Evolutionary conservation across 306 rosid genomes (phyloP), one percentile per base, ranked within the genome.

Genomic region (Castanea crenata): DNA sequence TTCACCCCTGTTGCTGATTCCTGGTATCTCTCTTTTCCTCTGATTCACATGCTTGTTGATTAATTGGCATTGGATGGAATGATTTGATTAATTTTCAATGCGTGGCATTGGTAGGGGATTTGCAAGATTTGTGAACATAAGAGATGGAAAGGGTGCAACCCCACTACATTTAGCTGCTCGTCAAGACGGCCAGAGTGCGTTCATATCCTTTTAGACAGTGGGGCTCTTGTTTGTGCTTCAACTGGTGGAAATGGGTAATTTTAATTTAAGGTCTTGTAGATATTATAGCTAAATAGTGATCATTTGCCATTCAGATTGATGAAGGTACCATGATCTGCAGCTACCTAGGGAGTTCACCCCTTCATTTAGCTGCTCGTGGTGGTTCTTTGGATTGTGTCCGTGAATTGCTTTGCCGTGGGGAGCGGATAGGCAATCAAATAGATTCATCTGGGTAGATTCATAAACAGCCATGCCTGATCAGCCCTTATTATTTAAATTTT

Each of bases 351-450:
- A 89, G 98, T 74, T 80, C 90, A 2, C 96, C 98, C 0, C 98
- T 94, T 75, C 98, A 94, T 87, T 83, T 94, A 87, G 96, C 98
- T 68, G 96, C 98, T 69, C 88, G 93, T 58, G 84, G 90, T 73
- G 98, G 97, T 77, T 92, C 96, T 35, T 74, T 94, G 74, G 98
- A 94, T 71, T 92, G 94, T 82, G 85, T 94, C 75, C 86, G 98
- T 8, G 83, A 86, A 80, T 85, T 94, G 86, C 97, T 94, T 94
- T 70, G 91, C 98, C 98, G 68, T 84, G 97, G 94, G 97, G 98
- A 83, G 98, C 98, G 0, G 96, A 94, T 80, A 86, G 98, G 81
- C 91, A 88, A 88, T 81, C 96, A 86, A 80, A 74, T 85, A 74
- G 98, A 94, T 83, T 80, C 94, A 32, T 83, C 91, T 11, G 94